Conservation (phyloP, 1,284 basidiomycete genomes). For the Cryptococcus jaspeensis region DNA sequence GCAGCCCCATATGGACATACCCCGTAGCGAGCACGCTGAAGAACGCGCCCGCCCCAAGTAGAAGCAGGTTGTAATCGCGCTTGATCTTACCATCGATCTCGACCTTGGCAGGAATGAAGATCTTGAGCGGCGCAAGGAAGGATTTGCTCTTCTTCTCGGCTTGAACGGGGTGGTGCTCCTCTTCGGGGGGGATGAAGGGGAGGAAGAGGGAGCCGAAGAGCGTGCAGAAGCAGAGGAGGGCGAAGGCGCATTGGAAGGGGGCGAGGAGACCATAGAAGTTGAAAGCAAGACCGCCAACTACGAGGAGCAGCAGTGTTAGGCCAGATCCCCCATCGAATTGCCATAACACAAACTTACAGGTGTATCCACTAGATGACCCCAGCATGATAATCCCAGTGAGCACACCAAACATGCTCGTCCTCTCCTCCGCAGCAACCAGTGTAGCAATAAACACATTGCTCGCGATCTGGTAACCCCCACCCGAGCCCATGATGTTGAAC, state of each 20-base stretch:
- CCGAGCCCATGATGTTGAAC: constrained; percentile 46
- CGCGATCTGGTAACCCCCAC: constrained; percentile 44
- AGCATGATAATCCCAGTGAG: constrained; percentile 42
- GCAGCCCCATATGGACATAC: constrained; percentile 45
- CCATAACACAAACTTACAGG: constrained; percentile 17
- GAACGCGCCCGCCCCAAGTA: constrained; percentile 45
- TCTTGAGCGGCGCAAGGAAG: constrained; percentile 42
- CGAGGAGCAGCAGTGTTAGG: background rate
- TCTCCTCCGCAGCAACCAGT: constrained; percentile 29
- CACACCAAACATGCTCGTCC: constrained; percentile 46
- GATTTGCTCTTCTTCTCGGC: constrained; percentile 17
- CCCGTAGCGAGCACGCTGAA: constrained; percentile 45
- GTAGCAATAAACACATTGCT: constrained; percentile 39
- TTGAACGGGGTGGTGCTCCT: background rate
- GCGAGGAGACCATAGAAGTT: constrained; percentile 33
- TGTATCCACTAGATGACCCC: constrained; percentile 31
- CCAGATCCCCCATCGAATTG: background rate
- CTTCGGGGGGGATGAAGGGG: constrained; percentile 42
- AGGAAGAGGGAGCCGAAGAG: constrained; percentile 44
- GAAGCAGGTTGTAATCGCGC: constrained; percentile 36
- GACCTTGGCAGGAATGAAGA: constrained; percentile 37
- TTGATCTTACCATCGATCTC: constrained; percentile 7
- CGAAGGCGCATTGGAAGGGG: constrained; percentile 45
- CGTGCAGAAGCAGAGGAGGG: constrained; percentile 41
- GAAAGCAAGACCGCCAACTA: constrained; percentile 39